These are phyloP conservation scores for Kalmanozyma brasiliensis DNA, from an alignment of 1,284 basidiomycete genomes.

Conservation along the genomic window DNA sequence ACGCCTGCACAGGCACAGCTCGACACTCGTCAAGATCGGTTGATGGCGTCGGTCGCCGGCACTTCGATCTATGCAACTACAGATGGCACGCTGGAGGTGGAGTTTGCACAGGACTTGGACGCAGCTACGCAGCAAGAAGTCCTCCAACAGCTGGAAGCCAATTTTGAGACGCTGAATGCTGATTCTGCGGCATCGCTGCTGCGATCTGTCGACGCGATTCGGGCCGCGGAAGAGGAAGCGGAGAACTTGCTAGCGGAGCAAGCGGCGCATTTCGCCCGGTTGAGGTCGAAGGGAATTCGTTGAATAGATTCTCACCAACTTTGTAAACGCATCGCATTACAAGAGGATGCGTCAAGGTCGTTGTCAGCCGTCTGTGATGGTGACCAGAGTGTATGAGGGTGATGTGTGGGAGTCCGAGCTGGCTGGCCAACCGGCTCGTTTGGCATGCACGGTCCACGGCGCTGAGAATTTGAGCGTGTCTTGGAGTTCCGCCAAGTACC, in stretches of 20 bases:
- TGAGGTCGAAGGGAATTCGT: constrained; percentile 37
- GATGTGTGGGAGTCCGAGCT: no score
- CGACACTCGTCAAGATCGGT: neutral
- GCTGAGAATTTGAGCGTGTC: no score
- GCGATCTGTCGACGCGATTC: constrained; percentile 13
- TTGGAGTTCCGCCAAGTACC: no score
- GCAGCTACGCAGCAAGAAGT: constrained; percentile 18
- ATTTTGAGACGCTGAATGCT: constrained; percentile 4
- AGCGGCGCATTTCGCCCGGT: constrained; percentile 15
- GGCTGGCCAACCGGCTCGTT: neutral
- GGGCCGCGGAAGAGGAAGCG: constrained; percentile 6
- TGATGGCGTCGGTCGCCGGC: constrained; percentile 24
- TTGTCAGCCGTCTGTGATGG: no score
- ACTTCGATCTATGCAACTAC: constrained; percentile 21
- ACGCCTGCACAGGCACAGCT: neutral
- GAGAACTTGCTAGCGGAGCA: constrained; percentile 13
- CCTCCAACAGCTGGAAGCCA: constrained; percentile 21
- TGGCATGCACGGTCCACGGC: constrained; percentile 26
- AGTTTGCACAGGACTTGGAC: constrained; percentile 18
- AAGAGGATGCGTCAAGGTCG: no score
- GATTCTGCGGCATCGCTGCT: constrained; percentile 12
- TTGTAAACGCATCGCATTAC: no score
- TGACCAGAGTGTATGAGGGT: no score
- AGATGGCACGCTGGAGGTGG: constrained; percentile 26
- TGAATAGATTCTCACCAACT: neutral